These are phyloP conservation scores for Thelonectria olida DNA, from an alignment of 2,329 filamentous ascomycete genomes.

Conservation along the genomic window DNA sequence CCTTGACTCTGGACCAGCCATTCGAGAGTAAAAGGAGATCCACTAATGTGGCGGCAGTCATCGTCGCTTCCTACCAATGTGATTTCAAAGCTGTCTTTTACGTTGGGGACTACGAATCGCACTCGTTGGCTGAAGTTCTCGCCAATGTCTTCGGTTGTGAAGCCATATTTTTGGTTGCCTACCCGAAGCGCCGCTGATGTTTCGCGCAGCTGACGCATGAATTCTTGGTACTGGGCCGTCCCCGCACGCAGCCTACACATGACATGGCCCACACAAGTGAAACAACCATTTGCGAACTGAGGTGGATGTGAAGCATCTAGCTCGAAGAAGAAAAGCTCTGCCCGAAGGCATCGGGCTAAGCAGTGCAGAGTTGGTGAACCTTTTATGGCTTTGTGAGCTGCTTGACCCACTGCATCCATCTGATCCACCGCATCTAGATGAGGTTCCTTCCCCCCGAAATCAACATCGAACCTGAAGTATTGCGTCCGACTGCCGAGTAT, in stretches of 20 bases:
- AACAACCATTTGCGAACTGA: constrained; percentile 9
- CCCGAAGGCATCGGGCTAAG: constrained; percentile 16
- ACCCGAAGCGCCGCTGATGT: not conserved
- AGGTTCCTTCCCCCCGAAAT: constrained; percentile 15
- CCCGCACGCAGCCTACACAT: constrained; percentile 10
- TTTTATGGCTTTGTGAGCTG: not conserved
- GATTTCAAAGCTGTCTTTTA: not conserved
- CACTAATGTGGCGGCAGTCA: constrained; percentile 14
- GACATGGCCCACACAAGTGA: constrained; percentile 16
- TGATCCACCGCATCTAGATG: constrained; percentile 17
- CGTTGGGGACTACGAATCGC: constrained; percentile 10
- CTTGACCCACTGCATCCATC: constrained; percentile 14
- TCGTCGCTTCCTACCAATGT: not conserved
- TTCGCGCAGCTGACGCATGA: not conserved
- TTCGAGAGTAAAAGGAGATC: constrained; percentile 21
- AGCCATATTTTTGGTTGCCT: constrained; percentile 4
- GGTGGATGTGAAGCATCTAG: constrained; percentile 14
- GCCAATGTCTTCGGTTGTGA: constrained; percentile 3
- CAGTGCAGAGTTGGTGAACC: constrained; percentile 1
- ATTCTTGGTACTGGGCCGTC: constrained; percentile 10
- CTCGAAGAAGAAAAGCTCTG: constrained; percentile 23
- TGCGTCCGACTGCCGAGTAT: constrained; percentile 10
- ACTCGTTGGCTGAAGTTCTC: constrained; percentile 5
- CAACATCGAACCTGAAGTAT: constrained; percentile 20
- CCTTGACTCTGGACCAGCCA: constrained; percentile 19